phyloP scores from a whole-genome alignment of 352 stramenopile species.

The Pythium phragmiticola region DNA sequence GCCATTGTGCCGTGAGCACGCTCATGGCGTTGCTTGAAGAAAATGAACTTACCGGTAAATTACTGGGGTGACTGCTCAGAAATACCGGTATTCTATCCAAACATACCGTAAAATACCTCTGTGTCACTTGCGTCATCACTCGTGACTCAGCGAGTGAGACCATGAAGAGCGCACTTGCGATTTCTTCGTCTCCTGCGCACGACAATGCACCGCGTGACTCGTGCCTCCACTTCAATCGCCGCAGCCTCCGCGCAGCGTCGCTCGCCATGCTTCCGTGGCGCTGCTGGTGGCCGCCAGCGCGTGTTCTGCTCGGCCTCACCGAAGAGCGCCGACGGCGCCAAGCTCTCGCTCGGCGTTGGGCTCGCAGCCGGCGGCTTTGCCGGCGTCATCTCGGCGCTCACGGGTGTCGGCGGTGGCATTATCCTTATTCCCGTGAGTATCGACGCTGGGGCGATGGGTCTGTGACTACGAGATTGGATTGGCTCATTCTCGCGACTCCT shows the following conservation, averaged over 20 bases:
- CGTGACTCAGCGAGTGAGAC: neutral
- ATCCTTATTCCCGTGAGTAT: constrained; percentile 76
- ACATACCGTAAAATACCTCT: constrained; percentile 1
- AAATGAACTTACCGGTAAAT: too few species aligned
- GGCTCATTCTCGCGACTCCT: neutral
- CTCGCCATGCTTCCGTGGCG: constrained; percentile 14
- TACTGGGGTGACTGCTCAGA: too few species aligned
- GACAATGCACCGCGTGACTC: constrained; percentile 20
- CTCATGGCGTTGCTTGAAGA: too few species aligned
- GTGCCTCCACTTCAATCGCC: neutral
- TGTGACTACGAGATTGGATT: neutral
- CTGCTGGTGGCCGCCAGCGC: constrained; percentile 23
- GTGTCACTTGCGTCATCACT: constrained; percentile 11
- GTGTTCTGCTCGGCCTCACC: constrained; percentile 49
- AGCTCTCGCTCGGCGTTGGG: constrained; percentile 45
- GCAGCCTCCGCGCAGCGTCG: neutral
- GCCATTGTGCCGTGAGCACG: neutral
- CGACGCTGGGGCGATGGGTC: neutral
- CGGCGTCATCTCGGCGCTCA: constrained; percentile 74
- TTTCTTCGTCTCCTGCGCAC: neutral
- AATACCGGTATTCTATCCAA: neutral
- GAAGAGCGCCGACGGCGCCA: constrained; percentile 39
- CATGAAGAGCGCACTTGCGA: neutral
- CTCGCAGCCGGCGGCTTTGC: constrained; percentile 55
- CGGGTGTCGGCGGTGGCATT: constrained; percentile 75